Base-by-base conservation (phyloP, 2,329 filamentous ascomycete species). In the Pseudocercospora macadamiae region DNA sequence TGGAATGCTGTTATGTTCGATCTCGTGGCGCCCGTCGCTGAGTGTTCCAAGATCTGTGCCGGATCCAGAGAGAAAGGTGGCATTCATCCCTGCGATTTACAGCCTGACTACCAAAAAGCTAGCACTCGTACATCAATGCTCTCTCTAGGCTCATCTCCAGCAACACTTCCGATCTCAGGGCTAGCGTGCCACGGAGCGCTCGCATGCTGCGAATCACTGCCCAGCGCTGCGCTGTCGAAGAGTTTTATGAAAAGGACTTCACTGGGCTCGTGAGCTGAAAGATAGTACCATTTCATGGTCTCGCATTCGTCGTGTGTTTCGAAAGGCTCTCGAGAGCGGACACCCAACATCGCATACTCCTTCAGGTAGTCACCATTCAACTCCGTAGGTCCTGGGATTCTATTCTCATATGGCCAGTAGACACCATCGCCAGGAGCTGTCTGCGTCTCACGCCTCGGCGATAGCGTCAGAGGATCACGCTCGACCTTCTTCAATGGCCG, bases 211-310 rank as follows among this genome's bases (percentile, higher is more conserved):
- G 30, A 16, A 6, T 45, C 32, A 14, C 16, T 10, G 19, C 47
- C 54, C 30, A 57, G 18, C 16, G 21, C 34, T 9, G 54, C 54
- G 44, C 54, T 57, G 25, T 57, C 54, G 19, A 57, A 57, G 12
- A 57, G 34, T n/a, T 57, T 57, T 19, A 57, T 52, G n/a, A 57
- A 51, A n/a, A 57, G 47, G 16, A 57, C 54, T 19, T 57, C 54
- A 21, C 51, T 45, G n/a, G 45, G 45, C 4, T 51, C 32, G 32
- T 58, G 49, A 25, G 36, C 37, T 23, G 48, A 39, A 14, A 58
- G 39, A 36, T 54, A 58, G 26, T 54, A 54, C 55, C 49, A 54
- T 7, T 54, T 28, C 39, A 58, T 39, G n/a, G n/a, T n/a, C n/a
- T n/a, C n/a, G 21, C 16, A 16, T 19, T 26, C n/a, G n/a, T 51